Evolutionary conservation across 1,139 yeast genomes (phyloP), one percentile per base, ranked within the genome.

Genomic region (Blastobotrys petasosporus): DNA sequence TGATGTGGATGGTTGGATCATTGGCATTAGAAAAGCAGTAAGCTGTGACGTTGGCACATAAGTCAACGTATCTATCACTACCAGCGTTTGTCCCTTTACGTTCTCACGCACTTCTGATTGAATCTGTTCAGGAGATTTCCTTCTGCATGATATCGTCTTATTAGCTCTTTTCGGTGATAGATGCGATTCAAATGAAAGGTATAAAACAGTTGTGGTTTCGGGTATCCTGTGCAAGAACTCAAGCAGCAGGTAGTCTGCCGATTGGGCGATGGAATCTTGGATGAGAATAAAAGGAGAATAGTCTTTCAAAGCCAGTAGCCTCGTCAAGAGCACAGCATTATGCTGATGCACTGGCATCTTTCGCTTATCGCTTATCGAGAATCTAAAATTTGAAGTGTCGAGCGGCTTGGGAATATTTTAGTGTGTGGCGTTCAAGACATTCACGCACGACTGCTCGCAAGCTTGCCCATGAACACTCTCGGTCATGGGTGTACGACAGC

Each of bases 401-500:
- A 12, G 28, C 28, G 39, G 17, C 28, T 33, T 33, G 36, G 36
- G 25, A 20, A 20, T 7, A 4, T 4, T 20, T 7, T 20, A 20
- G 25, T 20, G 25, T 20, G 25, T 20, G 25, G 25, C 25, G 25
- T 7, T 20, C 25, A 3, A 31, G 33, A n/a, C 33, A 31, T 31
- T 31, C 33, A n/a, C 33, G 8, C 12, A 4, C 4, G 8, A 3
- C 12, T 4, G 33, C 9, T n/a, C 33, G n/a, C n/a, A 4, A 8
- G 33, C 33, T n/a, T 31, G 33, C 33, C 8, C 4, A 31, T 12
- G 15, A 31, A 12, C 15, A 31, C 33, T 36, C 33, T 36, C 38
- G 12, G 39, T 7, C 35, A 92, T 94, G 99, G 99, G 99, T 68
- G 99, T 94, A 44, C 86, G 86, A 57, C 86, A 94, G 7, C 75